phyloP scores from a whole-genome alignment of 257 asterid genomes.

The Craterostigma plantagineum region DNA sequence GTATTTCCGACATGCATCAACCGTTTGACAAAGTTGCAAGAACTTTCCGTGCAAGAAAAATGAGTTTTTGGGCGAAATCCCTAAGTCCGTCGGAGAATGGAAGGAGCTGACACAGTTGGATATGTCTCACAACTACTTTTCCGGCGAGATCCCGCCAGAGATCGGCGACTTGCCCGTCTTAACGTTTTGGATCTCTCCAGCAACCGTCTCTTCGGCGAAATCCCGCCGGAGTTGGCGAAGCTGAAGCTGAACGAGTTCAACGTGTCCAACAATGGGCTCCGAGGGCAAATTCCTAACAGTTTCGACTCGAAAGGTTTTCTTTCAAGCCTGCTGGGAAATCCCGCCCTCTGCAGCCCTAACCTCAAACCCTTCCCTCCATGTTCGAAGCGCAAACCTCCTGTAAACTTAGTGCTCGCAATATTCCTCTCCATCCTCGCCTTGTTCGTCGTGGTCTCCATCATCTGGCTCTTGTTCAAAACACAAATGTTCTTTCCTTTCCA shows the following conservation, averaged over 20 bases:
- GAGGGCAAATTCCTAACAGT: constrained; percentile 49
- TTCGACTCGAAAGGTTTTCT: constrained; percentile 22
- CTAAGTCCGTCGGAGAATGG: constrained; percentile 17
- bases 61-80: constrained; percentile 32
- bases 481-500: constrained; percentile 19
- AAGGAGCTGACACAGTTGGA: constrained; percentile 24
- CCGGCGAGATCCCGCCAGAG: constrained; percentile 30
- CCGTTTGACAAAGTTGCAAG: constrained; percentile 26
- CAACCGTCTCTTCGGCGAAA: constrained; percentile 38
- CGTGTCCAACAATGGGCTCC: constrained; percentile 61
- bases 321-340: constrained; percentile 44
- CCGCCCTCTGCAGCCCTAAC: constrained; percentile 48
- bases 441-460: constrained; percentile 23
- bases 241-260: constrained; percentile 36
- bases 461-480: constrained; percentile 35
- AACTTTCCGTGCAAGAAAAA: constrained; percentile 49
- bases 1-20: constrained; percentile 44
- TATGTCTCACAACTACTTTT: too few species aligned
- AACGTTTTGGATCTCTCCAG: constrained; percentile 47
- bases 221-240: constrained; percentile 45
- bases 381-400: constrained; percentile 23
- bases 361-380: constrained; percentile 41
- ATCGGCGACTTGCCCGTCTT: constrained; percentile 32
- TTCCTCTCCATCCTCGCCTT: constrained; percentile 33
- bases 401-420: constrained; percentile 22